Evolutionary conservation across 2,329 filamentous ascomycete genomes (phyloP).

Genomic region (Alternaria arborescens): DNA sequence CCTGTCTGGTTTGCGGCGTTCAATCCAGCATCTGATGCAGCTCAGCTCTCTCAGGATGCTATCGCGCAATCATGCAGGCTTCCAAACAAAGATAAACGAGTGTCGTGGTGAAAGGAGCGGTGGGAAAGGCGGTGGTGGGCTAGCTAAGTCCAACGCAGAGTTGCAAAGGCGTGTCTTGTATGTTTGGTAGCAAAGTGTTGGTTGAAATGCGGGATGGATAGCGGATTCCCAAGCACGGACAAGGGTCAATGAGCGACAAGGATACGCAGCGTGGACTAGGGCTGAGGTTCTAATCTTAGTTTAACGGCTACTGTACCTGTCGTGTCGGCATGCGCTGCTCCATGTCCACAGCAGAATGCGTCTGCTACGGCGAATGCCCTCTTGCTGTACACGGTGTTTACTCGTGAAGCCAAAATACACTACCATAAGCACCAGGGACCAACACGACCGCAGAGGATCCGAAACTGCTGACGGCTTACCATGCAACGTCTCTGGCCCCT

Average conservation of each 20-base stretch:
- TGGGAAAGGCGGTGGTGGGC: neutral
- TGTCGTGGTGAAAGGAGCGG: slow-evolving; percentile 11
- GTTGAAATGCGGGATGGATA: slow-evolving; percentile 19
- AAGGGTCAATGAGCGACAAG: slow-evolving; percentile 8
- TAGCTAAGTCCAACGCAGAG: slow-evolving; percentile 3
- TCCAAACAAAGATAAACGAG: slow-evolving; percentile 14
- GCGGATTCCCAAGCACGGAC: slow-evolving; percentile 7
- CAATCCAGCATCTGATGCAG: slow-evolving; percentile 42
- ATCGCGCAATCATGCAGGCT: slow-evolving; percentile 31
- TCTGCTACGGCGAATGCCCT: neutral
- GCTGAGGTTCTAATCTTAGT: slow-evolving; percentile 8
- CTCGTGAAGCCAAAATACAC: neutral
- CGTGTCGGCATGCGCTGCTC: neutral
- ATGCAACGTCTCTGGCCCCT: slow-evolving; percentile 12
- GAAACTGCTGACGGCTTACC: slow-evolving; percentile 20
- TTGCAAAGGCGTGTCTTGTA: slow-evolving; percentile 11
- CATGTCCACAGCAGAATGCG: neutral
- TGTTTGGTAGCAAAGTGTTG: slow-evolving; percentile 11
- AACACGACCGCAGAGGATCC: slow-evolving; percentile 2
- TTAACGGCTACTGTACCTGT: slow-evolving; percentile 1
- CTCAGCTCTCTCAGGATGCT: slow-evolving; percentile 35
- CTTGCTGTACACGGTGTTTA: neutral
- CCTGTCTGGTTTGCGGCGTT: slow-evolving; percentile 35
- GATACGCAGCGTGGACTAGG: slow-evolving; percentile 18
- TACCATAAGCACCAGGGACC: neutral